Evolutionary conservation across 1,284 basidiomycete species (phyloP).

Genomic region (Gymnopus androsaceus): DNA sequence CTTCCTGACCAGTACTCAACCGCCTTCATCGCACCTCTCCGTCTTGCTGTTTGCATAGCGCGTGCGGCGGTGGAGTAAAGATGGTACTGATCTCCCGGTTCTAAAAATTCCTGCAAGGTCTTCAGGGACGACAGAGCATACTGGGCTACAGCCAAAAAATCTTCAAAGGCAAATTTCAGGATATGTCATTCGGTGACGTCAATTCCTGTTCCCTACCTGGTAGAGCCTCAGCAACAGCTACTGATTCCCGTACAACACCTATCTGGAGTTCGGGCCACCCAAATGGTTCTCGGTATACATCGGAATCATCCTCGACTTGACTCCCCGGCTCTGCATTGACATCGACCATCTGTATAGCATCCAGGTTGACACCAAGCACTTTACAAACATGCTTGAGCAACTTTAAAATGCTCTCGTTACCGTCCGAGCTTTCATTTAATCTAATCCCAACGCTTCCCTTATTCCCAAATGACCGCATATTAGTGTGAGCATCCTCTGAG

Average conservation of each 20-base stretch:
- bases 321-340: slow-evolving; percentile 19
- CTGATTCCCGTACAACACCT: slow-evolving; percentile 87
- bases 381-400: slow-evolving; percentile 75
- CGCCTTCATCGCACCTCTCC: slow-evolving; percentile 70
- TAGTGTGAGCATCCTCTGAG: slow-evolving; percentile 57
- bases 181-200: slow-evolving; percentile 6
- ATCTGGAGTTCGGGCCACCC: slow-evolving; percentile 96
- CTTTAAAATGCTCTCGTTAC: slow-evolving; percentile 76
- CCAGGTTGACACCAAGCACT: slow-evolving; percentile 78
- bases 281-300: slow-evolving; percentile 54
- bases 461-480: slow-evolving; percentile 31
- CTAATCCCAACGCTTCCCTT: slow-evolving; percentile 67
- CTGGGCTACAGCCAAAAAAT: slow-evolving; percentile 75
- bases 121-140: slow-evolving; percentile 79
- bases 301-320: slow-evolving; percentile 37
- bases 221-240: slow-evolving; percentile 88
- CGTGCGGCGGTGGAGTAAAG: slow-evolving; percentile 71
- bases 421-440: slow-evolving; percentile 70
- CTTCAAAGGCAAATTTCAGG: slow-evolving; percentile 38
- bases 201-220: slow-evolving; percentile 67
- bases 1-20: slow-evolving; percentile 85
- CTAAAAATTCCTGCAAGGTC: slow-evolving; percentile 65
- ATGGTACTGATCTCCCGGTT: slow-evolving; percentile 74
- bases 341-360: slow-evolving; percentile 57
- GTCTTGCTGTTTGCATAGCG: slow-evolving; percentile 70